phyloP scores from a whole-genome alignment of 2,329 filamentous ascomycete genomes.

The Trichoderma polysporum region DNA sequence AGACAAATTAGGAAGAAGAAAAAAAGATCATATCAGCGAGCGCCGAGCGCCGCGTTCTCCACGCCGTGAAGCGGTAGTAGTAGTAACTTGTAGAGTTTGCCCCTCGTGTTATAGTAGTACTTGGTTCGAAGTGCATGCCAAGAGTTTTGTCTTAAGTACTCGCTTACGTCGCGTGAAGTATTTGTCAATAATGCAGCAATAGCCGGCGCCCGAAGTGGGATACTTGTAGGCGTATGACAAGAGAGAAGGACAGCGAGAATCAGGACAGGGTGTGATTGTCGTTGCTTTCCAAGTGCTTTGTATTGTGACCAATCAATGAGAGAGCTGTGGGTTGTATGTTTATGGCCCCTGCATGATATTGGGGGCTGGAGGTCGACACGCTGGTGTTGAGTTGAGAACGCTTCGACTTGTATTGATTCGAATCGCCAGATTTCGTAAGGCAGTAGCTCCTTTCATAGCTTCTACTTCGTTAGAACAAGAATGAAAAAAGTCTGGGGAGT shows the following conservation, averaged over 20 bases:
- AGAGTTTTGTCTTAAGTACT: background rate
- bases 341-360: background rate
- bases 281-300: background rate
- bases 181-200: background rate
- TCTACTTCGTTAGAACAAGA: background rate
- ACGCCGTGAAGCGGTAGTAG: background rate
- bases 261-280: background rate
- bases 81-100: background rate
- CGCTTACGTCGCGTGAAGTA: background rate
- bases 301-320: background rate
- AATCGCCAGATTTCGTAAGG: background rate
- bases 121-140: background rate
- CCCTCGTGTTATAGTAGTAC: background rate
- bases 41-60: background rate
- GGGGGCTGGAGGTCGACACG: background rate
- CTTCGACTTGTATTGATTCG: background rate
- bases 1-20: background rate
- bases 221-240: background rate
- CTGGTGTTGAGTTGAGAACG: background rate
- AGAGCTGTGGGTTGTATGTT: background rate
- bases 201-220: background rate
- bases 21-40: background rate
- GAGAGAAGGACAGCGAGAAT: background rate
- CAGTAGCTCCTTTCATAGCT: background rate
- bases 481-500: background rate